phyloP scores from a whole-genome alignment of 2,329 filamentous ascomycete species.

The Sphaceloma murrayae region DNA sequence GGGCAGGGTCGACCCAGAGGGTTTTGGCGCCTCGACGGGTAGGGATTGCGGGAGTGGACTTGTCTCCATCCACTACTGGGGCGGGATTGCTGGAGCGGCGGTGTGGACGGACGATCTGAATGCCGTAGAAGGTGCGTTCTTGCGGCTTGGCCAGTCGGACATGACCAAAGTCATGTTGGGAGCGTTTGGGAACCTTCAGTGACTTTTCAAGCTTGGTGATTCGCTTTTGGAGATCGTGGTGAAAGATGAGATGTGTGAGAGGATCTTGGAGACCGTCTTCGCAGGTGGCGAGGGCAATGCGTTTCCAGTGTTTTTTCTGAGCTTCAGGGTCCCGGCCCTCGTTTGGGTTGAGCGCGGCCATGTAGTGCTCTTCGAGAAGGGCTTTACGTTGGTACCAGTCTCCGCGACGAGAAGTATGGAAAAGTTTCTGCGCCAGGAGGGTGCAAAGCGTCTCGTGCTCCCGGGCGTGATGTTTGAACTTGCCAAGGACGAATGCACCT shows the following conservation, averaged over 20 bases:
- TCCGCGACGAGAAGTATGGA: constrained; percentile 75
- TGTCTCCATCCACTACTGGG: no score
- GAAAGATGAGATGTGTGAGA: constrained; percentile 77
- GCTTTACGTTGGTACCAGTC: constrained; percentile 96
- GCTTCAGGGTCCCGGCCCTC: constrained; percentile 44
- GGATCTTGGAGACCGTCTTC: constrained; percentile 78
- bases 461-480: constrained; percentile 67
- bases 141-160: constrained; percentile 65
- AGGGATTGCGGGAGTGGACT: no score
- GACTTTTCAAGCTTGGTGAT: constrained; percentile 82
- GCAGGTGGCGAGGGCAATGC: constrained; percentile 67
- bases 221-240: constrained; percentile 90
- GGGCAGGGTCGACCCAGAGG: constrained; percentile 65
- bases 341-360: constrained; percentile 52
- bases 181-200: constrained; percentile 69
- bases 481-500: constrained; percentile 65
- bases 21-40: constrained; percentile 73
- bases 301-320: constrained; percentile 76
- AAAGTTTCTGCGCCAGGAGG: constrained; percentile 69
- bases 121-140: constrained; percentile 66
- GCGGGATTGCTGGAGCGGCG: no score
- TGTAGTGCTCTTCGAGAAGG: constrained; percentile 89
- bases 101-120: constrained; percentile 68
- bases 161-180: constrained; percentile 89
- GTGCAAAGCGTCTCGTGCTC: constrained; percentile 68